phyloP scores from a whole-genome alignment of 805 yeast species.

The Metschnikowia henanensis region DNA sequence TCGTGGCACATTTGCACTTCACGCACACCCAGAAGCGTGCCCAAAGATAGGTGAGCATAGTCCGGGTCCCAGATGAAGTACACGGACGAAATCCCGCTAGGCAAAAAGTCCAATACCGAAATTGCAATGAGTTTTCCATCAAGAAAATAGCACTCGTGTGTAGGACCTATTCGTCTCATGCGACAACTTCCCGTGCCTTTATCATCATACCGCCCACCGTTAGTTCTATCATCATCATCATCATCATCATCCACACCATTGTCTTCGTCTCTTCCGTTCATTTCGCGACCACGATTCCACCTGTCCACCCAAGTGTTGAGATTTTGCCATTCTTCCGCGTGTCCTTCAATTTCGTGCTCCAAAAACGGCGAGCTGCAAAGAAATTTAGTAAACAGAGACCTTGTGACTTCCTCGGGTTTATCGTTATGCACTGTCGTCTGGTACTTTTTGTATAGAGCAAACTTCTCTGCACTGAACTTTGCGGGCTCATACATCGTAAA shows the following conservation, averaged over 20 bases:
- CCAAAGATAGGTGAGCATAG: conserved; percentile 65
- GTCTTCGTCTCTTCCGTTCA: conserved; percentile 38
- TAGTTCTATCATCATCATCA: too few species aligned
- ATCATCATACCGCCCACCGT: conserved; percentile 38
- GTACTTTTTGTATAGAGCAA: conserved; percentile 59
- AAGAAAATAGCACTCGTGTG: conserved; percentile 76
- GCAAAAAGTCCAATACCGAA: conserved; percentile 75
- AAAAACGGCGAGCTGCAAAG: conserved; percentile 68
- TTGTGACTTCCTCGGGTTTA: conserved; percentile 42
- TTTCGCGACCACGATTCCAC: too few species aligned
- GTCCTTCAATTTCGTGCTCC: conserved; percentile 24
- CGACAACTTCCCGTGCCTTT: neutral
- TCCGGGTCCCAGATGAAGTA: conserved; percentile 91
- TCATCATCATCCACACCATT: too few species aligned
- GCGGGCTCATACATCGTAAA: conserved; percentile 54
- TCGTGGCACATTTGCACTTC: conserved; percentile 59
- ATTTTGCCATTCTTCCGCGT: conserved; percentile 35
- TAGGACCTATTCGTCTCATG: conserved; percentile 50
- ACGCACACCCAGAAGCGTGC: conserved; percentile 72
- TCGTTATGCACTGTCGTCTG: conserved; percentile 75
- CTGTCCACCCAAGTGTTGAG: conserved; percentile 43
- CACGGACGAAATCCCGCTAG: conserved; percentile 75
- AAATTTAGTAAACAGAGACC: conserved; percentile 57
- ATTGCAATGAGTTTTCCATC: conserved; percentile 67
- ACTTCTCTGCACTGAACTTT: conserved; percentile 57